Evolutionary conservation across 2,329 filamentous ascomycete species (phyloP).

Genomic region (Stemphylium vesicarium): DNA sequence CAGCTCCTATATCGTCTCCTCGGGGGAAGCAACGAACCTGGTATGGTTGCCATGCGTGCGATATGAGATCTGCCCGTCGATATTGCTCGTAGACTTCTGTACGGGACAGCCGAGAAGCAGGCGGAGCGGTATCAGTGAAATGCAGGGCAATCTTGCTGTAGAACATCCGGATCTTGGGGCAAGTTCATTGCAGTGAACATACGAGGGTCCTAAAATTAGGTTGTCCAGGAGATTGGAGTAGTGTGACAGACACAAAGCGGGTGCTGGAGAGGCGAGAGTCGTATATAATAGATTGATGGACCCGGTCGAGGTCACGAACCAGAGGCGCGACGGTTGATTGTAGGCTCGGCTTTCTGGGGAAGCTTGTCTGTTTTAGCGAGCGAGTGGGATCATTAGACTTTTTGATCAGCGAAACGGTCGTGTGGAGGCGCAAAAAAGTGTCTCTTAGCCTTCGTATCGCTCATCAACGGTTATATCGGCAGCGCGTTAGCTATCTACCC

Average conservation of each 20-base stretch:
- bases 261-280: slow-evolving; percentile 22
- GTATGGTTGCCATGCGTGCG: slow-evolving; percentile 25
- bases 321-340: slow-evolving; percentile 35
- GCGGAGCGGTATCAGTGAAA: slow-evolving; percentile 6
- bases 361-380: slow-evolving; percentile 33
- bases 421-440: slow-evolving; percentile 4
- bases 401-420: slow-evolving; percentile 19
- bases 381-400: slow-evolving; percentile 27
- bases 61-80: slow-evolving; percentile 25
- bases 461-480: slow-evolving; percentile 37
- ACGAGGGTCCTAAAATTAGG: slow-evolving; percentile 34
- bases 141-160: slow-evolving; percentile 31
- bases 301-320: slow-evolving; percentile 37
- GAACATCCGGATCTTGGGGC: slow-evolving; percentile 30
- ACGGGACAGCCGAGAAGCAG: slow-evolving; percentile 22
- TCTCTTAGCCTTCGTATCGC: slow-evolving; percentile 31
- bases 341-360: slow-evolving; percentile 22
- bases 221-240: slow-evolving; percentile 15
- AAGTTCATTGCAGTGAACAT: slow-evolving; percentile 12
- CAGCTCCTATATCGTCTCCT: slow-evolving; percentile 11
- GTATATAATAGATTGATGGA: slow-evolving; percentile 45
- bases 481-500: slow-evolving; percentile 3
- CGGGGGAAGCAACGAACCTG: slow-evolving; percentile 22
- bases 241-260: slow-evolving; percentile 22
- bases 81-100: slow-evolving; percentile 31